Conservation (phyloP, 495 filamentous ascomycete genomes). For the Pseudevernia furfuracea region DNA sequence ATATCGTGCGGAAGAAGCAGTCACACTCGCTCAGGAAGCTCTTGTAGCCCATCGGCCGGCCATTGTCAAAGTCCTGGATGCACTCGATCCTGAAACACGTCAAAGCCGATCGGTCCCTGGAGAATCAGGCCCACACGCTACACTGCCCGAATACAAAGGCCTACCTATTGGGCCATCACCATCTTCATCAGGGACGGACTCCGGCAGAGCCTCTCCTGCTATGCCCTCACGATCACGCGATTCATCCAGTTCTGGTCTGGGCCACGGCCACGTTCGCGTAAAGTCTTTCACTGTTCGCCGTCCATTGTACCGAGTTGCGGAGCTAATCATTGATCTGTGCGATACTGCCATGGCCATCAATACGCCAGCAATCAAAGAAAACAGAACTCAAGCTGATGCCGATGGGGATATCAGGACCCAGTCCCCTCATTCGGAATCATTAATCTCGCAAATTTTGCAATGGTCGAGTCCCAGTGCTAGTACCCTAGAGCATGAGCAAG, state of each 20-base stretch:
- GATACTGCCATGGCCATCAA: constrained; percentile 94
- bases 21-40: constrained; percentile 87
- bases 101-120: constrained; percentile 57
- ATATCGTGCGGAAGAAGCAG: constrained; percentile 93
- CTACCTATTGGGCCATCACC: constrained; percentile 70
- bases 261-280: constrained; percentile 65
- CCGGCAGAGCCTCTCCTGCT: constrained; percentile 58
- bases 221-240: constrained; percentile 70
- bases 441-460: constrained; percentile 84
- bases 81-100: constrained; percentile 62
- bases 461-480: constrained; percentile 85
- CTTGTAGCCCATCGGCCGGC: constrained; percentile 88
- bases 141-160: constrained; percentile 83
- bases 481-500: constrained; percentile 90
- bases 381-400: constrained; percentile 52
- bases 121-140: constrained; percentile 44
- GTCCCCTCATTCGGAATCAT: constrained; percentile 89
- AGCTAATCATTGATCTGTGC: constrained; percentile 87
- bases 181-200: constrained; percentile 54
- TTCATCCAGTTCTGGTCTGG: constrained; percentile 61
- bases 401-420: constrained; percentile 69
- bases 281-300: constrained; percentile 82
- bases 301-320: constrained; percentile 84
- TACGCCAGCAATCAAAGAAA: constrained; percentile 83
- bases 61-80: constrained; percentile 94